These are phyloP conservation scores for Trypanosoma mega DNA, from an alignment of 208 protist species.

Conservation along the genomic window DNA sequence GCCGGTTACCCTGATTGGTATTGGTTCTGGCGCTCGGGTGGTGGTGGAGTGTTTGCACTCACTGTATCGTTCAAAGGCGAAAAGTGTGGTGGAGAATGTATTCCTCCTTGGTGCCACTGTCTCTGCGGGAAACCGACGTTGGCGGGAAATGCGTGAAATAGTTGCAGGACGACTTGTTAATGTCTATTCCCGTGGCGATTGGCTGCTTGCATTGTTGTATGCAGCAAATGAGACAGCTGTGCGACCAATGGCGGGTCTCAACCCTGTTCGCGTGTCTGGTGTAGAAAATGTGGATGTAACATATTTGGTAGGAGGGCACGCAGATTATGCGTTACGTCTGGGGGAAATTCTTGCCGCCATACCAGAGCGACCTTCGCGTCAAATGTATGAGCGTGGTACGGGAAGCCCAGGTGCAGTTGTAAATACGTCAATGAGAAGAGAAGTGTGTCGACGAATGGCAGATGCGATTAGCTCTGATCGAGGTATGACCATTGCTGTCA, in stretches of 20 bases:
- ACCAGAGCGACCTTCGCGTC: slow-evolving; percentile 8
- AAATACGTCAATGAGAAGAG: not conserved
- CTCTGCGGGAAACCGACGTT: slow-evolving; percentile 45
- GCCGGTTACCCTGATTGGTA: slow-evolving; percentile 86
- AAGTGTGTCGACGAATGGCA: slow-evolving; percentile 10
- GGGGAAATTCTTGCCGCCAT: slow-evolving; percentile 40
- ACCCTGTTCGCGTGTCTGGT: slow-evolving; percentile 65
- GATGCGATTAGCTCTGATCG: slow-evolving; percentile 4
- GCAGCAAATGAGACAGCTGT: slow-evolving; percentile 63
- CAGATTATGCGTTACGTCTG: slow-evolving; percentile 58
- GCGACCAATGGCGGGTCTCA: slow-evolving; percentile 77
- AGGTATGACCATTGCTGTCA: slow-evolving; percentile 14
- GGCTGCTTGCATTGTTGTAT: slow-evolving; percentile 81
- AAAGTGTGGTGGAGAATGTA: slow-evolving; percentile 82
- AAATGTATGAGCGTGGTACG: slow-evolving; percentile 14
- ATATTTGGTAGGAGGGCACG: slow-evolving; percentile 54
- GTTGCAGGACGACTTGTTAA: slow-evolving; percentile 88
- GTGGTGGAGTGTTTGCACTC: slow-evolving; percentile 80
- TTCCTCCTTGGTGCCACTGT: slow-evolving; percentile 79
- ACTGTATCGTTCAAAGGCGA: slow-evolving; percentile 52
- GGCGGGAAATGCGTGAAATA: slow-evolving; percentile 57
- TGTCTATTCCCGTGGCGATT: slow-evolving; percentile 84
- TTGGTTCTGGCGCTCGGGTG: slow-evolving; percentile 81
- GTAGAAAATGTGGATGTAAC: slow-evolving; percentile 86
- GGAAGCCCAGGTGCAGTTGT: slow-evolving; percentile 22